Base-by-base conservation (phyloP, 139 green algal species). In the Nannochloris sp. region DNA sequence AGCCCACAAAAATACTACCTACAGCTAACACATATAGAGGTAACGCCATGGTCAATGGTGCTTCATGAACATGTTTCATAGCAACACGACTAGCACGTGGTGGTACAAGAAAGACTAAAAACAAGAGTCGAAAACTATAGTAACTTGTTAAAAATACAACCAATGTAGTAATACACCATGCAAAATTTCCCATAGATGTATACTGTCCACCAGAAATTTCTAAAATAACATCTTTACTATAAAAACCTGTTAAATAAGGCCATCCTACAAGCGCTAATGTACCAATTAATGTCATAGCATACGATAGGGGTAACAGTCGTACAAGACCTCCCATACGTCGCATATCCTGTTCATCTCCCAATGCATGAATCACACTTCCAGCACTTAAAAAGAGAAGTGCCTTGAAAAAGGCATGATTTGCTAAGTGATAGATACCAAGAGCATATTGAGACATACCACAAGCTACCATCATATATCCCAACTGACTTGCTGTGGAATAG, bases 321-420 rank as follows among this genome's bases (percentile, higher is more conserved):
- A 71, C 66, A 49, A 79, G 49, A 57, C 77, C 80, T 61, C 80
- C 77, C 69, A 80, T 80, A 69, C 78, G 79, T 71, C 78, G 62
- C 78, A 87, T 83, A 67, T 84, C 75, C 73, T 88, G 81, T 29
- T 84, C 74, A 69, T 80, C 72, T 53, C 66, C 71, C 49, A 77
- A 49, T 26, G 73, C 70, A 66, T 79, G 77, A 71, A 88, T 84
- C 31, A 84, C 65, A 28, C 80, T 79, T 49, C 76, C 79, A 49
- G 78, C 78, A 49, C 73, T 78, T 65, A 79, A 82, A 60, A 85
- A 87, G 49, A 83, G 66, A 56, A 79, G 62, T 57, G 76, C 73
- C 73, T 84, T 86, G 76, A 85, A 85, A 72, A 79, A 81, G 62
- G 75, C 75, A 72, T 89, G 74, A 62, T 80, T 85, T 55, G 85